Conservation (phyloP, 2,329 filamentous ascomycete genomes). For the Ramularia collo-cygni region DNA sequence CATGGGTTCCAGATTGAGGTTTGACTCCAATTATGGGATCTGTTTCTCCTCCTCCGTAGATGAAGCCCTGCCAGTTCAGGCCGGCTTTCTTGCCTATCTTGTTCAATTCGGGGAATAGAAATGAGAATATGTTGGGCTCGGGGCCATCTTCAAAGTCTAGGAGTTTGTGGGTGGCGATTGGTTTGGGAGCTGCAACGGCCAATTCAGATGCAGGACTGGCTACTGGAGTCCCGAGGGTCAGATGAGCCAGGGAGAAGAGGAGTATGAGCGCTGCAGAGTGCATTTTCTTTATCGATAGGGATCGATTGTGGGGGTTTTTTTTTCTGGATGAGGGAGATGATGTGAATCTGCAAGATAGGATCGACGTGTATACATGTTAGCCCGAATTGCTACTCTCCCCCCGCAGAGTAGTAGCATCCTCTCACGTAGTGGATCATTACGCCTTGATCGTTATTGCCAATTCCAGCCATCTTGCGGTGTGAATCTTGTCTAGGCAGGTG, state of each 20-base stretch:
- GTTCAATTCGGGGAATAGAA: not conserved
- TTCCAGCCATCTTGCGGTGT: too few species aligned
- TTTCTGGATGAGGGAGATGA: too few species aligned
- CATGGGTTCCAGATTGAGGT: not conserved
- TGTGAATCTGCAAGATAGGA: too few species aligned
- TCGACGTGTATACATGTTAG: too few species aligned
- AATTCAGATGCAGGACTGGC: too few species aligned
- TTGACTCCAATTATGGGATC: not conserved
- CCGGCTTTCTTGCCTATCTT: not conserved
- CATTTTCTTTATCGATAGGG: too few species aligned
- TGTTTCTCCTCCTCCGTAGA: not conserved
- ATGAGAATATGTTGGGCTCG: not conserved
- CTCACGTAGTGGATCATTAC: too few species aligned
- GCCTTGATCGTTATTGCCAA: too few species aligned
- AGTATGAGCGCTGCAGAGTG: not conserved
- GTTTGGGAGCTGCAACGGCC: not conserved
- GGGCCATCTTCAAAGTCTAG: not conserved
- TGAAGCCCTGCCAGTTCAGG: not conserved
- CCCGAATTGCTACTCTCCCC: too few species aligned
- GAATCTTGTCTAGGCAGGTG: too few species aligned
- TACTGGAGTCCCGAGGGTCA: not conserved
- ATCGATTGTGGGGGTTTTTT: too few species aligned
- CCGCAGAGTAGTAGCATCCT: too few species aligned
- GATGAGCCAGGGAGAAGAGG: not conserved
- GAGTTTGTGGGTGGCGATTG: not conserved